These are phyloP conservation scores for Mariannaea elegans DNA, from an alignment of 2,329 filamentous ascomycete species.

Conservation along the genomic window DNA sequence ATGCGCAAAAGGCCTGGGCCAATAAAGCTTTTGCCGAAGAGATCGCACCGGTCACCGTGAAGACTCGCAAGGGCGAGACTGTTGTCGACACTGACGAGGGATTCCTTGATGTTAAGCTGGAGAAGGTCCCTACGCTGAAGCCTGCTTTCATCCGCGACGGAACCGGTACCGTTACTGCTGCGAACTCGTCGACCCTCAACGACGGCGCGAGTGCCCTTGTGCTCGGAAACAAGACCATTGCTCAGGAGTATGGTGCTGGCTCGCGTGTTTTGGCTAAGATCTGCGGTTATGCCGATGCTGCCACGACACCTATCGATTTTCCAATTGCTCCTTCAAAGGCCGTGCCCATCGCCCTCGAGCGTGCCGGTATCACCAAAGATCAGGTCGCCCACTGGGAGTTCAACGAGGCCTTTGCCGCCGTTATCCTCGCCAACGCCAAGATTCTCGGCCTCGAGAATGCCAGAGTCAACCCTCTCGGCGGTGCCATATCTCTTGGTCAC, in stretches of 20 bases:
- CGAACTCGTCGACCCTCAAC: constrained; percentile 93
- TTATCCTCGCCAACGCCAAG: constrained; percentile 95
- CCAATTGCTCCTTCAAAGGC: constrained; percentile 92
- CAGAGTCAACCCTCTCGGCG: constrained; percentile 86
- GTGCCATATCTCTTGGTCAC: constrained; percentile 91
- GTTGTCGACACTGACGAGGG: constrained; percentile 87
- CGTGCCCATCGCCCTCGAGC: constrained; percentile 86
- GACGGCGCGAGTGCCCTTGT: constrained; percentile 94
- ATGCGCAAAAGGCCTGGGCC: constrained; percentile 90
- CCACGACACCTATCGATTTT: constrained; percentile 92
- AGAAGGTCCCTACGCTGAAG: constrained; percentile 87
- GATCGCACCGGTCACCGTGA: constrained; percentile 86
- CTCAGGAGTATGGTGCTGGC: constrained; percentile 78
- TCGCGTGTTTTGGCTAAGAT: constrained; percentile 90
- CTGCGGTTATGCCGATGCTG: constrained; percentile 86
- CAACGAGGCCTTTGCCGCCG: constrained; percentile 96
- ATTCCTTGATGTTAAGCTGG: constrained; percentile 84
- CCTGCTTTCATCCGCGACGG: constrained; percentile 90
- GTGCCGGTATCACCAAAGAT: constrained; percentile 89
- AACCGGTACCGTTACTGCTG: constrained; percentile 90
- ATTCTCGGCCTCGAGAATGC: constrained; percentile 83
- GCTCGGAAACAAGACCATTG: constrained; percentile 81
- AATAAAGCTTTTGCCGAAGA: constrained; percentile 86
- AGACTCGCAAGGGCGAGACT: constrained; percentile 83
- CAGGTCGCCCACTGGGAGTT: constrained; percentile 98